Evolutionary conservation across 1,284 basidiomycete genomes (phyloP), one percentile per base, ranked within the genome.

Genomic region (Meira miltonrushii): DNA sequence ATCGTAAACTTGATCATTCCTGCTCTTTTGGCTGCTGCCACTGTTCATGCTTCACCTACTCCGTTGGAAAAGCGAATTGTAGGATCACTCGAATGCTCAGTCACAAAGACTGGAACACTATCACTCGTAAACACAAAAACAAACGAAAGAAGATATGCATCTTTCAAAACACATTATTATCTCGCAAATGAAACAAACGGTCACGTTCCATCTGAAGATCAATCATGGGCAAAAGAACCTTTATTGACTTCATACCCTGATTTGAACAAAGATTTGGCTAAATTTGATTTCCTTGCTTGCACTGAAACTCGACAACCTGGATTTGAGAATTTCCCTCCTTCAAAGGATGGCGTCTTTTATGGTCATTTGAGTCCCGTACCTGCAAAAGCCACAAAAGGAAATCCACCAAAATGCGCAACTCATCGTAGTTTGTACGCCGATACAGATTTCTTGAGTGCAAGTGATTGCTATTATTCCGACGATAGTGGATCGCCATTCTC

Each of bases 401-500:
- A 37, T 12, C 13, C 19, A 37, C 4, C 37, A 15, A 23, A 53
- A n/a, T 53, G 50, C 23, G 38, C 39, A 12, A 53, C 37, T 12
- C 25, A 53, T 41, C 2, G 23, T 2, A 19, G 11, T 15, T 17
- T 53, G 15, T 53, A 53, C 15, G 25, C 3, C 23, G 50, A 53
- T 41, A 7, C 37, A 19, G 25, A 17, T 39, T 53, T 33, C 28
- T 41, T 53, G 15, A 21, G 12, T 21, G 13, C 12, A 21, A 8
- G 7, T 7, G 28, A 53, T 19, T 53, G 50, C 50, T 3, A 53
- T 41, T 53, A 39, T 41, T 53, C 50, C 17, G 50, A 53, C 15
- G 50, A 53, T 25, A 33, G 21, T 39, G 50, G 50, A n/a, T 53
- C 50, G 8, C 50, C 50, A 17, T 53, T 53, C 37, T 53, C 37